phyloP scores from a whole-genome alignment of 139 green algal genomes.

The Chlorella sp. region DNA sequence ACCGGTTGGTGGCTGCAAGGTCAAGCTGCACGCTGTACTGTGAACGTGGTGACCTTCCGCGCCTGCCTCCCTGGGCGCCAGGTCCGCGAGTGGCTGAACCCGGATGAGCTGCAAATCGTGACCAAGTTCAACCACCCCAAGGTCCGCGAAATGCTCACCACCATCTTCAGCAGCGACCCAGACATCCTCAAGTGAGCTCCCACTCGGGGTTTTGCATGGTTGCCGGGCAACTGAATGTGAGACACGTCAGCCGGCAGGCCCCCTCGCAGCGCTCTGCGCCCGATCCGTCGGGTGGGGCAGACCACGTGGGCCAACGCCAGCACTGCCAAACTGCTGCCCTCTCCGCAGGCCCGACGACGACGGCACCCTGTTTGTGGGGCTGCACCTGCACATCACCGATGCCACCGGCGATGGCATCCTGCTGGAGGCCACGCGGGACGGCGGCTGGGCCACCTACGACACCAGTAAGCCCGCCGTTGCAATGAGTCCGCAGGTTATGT shows the following conservation, averaged over 20 bases:
- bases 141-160: neutral
- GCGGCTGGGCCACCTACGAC: neutral
- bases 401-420: neutral
- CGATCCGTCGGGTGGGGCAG: too few relatives aligned
- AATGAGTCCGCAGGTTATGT: too few relatives aligned
- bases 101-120: neutral
- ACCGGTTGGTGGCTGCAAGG: too few relatives aligned
- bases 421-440: conserved; percentile 3
- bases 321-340: neutral
- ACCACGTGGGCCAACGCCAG: too few relatives aligned
- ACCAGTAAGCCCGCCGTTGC: neutral
- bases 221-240: too few relatives aligned
- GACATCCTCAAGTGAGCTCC: neutral
- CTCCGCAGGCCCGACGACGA: neutral
- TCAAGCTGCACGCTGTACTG: too few relatives aligned
- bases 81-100: neutral
- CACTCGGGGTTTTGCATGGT: too few relatives aligned
- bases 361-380: neutral
- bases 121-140: neutral
- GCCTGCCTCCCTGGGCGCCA: neutral
- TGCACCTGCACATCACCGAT: conserved; percentile 1
- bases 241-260: too few relatives aligned
- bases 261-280: too few relatives aligned
- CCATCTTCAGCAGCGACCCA: neutral
- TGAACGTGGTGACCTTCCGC: too few relatives aligned